A percentile compares a stretch with the other conserved stretches of the same genome.
phyloP scores from a whole-genome alignment of 148 eudicot species.

The Agrostemma githago region DNA sequence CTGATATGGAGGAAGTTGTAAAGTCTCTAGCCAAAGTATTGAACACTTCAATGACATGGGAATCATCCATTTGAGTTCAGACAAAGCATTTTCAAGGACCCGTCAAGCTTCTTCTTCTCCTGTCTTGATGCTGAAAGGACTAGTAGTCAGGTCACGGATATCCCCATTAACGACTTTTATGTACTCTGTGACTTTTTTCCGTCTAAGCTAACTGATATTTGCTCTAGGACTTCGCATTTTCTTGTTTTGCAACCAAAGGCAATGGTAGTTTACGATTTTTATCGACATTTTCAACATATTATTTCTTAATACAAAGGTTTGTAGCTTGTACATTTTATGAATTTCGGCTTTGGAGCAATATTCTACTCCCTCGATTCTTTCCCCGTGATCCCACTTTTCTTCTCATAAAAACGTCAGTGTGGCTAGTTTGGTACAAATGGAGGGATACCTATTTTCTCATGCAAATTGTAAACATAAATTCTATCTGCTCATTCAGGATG shows the following conservation, averaged over 20 bases:
- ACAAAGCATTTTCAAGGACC: conserved; percentile 6
- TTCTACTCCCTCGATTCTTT: no score
- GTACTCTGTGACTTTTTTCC: neutral
- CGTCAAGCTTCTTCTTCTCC: neutral
- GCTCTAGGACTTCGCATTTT: neutral
- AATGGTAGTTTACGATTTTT: neutral
- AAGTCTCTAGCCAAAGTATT: conserved; percentile 49
- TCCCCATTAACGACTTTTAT: neutral
- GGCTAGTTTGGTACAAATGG: no score
- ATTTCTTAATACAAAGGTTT: conserved; percentile 3
- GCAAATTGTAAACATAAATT: neutral
- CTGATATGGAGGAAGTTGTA: conserved; percentile 64
- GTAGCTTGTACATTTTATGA: neutral
- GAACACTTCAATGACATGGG: conserved; percentile 49
- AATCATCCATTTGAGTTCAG: conserved; percentile 34
- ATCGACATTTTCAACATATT: neutral
- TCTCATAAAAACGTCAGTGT: no score
- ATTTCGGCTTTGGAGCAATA: neutral
- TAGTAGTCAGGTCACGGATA: no score
- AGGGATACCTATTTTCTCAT: no score
- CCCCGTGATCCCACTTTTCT: no score
- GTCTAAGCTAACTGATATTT: neutral
- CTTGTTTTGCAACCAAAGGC: neutral
- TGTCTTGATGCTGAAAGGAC: neutral
- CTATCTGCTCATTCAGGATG: neutral